Percentiles rank a stretch among this genome's conserved stretches.
phyloP scores from a whole-genome alignment of 2,329 filamentous ascomycete species.

The Fusarium metavorans region DNA sequence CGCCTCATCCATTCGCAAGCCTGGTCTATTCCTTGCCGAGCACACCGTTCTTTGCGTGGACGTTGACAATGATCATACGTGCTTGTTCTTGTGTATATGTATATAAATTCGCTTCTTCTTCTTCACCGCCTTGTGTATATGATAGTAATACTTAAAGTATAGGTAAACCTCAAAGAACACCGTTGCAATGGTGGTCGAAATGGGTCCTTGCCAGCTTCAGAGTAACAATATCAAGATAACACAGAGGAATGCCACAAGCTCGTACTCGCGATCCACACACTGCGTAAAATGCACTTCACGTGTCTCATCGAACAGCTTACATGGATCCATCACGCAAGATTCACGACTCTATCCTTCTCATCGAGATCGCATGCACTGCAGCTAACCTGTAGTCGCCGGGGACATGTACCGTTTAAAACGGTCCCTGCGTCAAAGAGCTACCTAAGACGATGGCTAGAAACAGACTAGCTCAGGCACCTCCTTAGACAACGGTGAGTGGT shows the following conservation, averaged over 20 bases:
- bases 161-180: not conserved
- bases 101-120: not conserved
- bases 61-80: not conserved
- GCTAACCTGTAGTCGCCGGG: not conserved
- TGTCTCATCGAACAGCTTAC: not conserved
- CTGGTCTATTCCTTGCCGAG: slow-evolving; percentile 2
- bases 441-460: not conserved
- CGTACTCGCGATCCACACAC: not conserved
- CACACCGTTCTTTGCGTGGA: not conserved
- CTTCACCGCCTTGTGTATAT: not conserved
- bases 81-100: not conserved
- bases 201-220: not conserved
- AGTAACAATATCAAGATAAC: not conserved
- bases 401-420: slow-evolving; percentile 23
- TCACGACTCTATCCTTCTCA: slow-evolving; percentile 8
- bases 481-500: slow-evolving; percentile 19
- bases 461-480: slow-evolving; percentile 23
- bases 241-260: not conserved
- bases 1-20: slow-evolving; percentile 31
- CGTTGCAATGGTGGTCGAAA: not conserved
- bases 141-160: not conserved
- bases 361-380: slow-evolving; percentile 15
- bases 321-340: not conserved
- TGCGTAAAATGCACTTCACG: not conserved
- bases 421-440: not conserved